Evolutionary conservation across 495 filamentous ascomycete genomes (phyloP).

Genomic region (Friedmanniomyces endolithicus): DNA sequence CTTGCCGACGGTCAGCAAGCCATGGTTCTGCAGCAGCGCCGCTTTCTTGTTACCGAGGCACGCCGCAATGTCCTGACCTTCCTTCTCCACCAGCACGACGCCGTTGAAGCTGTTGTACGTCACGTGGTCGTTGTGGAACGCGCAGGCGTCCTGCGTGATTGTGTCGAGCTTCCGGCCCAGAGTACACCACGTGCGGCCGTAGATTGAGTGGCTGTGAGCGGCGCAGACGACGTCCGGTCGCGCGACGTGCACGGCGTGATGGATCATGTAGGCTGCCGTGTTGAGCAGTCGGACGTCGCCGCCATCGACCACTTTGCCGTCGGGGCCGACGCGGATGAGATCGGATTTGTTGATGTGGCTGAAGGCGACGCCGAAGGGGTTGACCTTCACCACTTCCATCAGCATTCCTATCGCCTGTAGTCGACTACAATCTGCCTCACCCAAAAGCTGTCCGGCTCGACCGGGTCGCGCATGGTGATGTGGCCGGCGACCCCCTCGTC

Average conservation of each 20-base stretch:
- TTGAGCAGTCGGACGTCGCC: constrained; percentile 52
- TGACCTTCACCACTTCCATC: constrained; percentile 44
- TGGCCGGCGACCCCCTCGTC: constrained; percentile 41
- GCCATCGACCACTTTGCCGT: constrained; percentile 56
- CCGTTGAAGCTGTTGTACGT: constrained; percentile 59
- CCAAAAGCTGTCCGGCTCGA: constrained; percentile 16
- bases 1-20: constrained; percentile 39
- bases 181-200: constrained; percentile 56
- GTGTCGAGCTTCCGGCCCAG: constrained; percentile 57
- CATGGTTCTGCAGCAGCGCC: constrained; percentile 59
- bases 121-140: constrained; percentile 43
- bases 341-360: constrained; percentile 56
- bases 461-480: constrained; percentile 28
- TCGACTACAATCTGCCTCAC: not conserved
- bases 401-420: not conserved
- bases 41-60: constrained; percentile 56
- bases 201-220: constrained; percentile 58
- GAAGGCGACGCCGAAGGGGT: constrained; percentile 65
- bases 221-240: constrained; percentile 62
- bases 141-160: constrained; percentile 38
- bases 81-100: constrained; percentile 57
- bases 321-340: constrained; percentile 56
- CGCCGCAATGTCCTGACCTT: constrained; percentile 56
- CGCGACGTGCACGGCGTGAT: constrained; percentile 46
- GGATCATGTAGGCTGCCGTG: constrained; percentile 42